Base-by-base conservation (phyloP, 139 green algal species). In the Nannochloris sp. region DNA sequence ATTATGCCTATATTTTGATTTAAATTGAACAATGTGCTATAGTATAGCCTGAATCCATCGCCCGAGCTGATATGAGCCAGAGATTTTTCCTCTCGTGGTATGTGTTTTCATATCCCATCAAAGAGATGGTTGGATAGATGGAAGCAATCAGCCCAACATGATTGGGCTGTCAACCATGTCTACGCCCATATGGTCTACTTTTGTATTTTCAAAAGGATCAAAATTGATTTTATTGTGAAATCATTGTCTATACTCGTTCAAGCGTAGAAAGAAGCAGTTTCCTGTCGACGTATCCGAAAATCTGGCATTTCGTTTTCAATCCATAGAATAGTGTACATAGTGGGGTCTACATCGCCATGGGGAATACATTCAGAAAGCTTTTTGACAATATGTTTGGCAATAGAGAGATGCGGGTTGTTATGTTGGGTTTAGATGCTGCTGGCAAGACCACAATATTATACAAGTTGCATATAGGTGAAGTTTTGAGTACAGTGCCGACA, bases 391-490 rank as follows among this genome's bases (percentile, higher is more conserved):
- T 96, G 16, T 96, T 92, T 68, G 87, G 89, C 43, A 92, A 83
- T 65, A 77, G 79, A 60, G 91, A 97, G 71, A 96, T 97, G 90
- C 76, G 91, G 25, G 92, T 96, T 14, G 84, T 89, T 48, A 90
- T 92, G 85, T 71, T 93, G 3, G 93, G 70, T 77, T 81, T 98
- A 46, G 93, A 98, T 63, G 91, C 93, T 33, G 92, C 92, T 5
- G 93, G 93, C 37, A 98, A 98, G 75, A 98, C 93, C 4, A 98
- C 93, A 9, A 79, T 98, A 51, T 76, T 98, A 30, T 98, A 98
- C 73, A 97, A 97, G 76, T 82, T 98, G 65, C 92, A 98, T 58
- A 95, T 98, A 10, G 93, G 93, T 2, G 93, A 98, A 71, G 81
- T 96, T 10, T 65, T 95, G 4, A 90, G 70, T 62, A 95, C 87